Evolutionary conservation across 257 asterid species (phyloP).

Genomic region (Solanum lycopersicoides): DNA sequence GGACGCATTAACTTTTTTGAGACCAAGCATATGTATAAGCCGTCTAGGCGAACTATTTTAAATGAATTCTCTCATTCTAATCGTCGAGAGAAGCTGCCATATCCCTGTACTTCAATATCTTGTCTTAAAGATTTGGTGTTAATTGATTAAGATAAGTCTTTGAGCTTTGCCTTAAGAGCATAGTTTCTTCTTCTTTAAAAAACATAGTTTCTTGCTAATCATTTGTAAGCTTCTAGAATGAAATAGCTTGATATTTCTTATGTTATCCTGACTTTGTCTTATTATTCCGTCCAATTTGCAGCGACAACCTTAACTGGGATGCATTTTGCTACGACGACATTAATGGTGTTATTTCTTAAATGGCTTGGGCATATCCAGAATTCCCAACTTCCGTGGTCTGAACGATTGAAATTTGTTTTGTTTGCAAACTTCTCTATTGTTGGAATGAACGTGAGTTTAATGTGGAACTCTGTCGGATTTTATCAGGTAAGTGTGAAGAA

Average conservation of each 20-base stretch:
- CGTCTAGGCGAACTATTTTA: not conserved
- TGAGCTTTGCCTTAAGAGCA: not conserved
- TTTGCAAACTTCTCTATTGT: constrained; percentile 59
- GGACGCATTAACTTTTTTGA: not conserved
- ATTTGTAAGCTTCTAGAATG: not conserved
- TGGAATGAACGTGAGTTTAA: constrained; percentile 68
- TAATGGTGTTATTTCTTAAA: constrained; percentile 43
- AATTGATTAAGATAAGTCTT: not conserved
- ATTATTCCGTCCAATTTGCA: constrained; percentile 12
- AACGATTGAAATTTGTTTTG: constrained; percentile 42
- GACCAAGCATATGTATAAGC: not conserved
- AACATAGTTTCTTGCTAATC: not conserved
- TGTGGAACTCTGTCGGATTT: constrained; percentile 80
- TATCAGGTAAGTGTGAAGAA: constrained; percentile 40
- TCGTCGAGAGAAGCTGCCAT: not conserved
- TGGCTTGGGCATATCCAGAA: constrained; percentile 43
- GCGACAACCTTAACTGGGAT: constrained; percentile 72
- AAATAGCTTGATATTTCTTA: not conserved
- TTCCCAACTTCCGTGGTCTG: constrained; percentile 45
- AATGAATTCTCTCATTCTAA: not conserved
- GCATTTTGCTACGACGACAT: constrained; percentile 51
- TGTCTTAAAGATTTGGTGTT: not conserved
- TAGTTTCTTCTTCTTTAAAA: not conserved
- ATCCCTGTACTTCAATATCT: not conserved
- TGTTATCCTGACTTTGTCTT: not conserved